Evolutionary conservation across 2,329 filamentous ascomycete species (phyloP), one percentile per base, ranked within the genome.

Genomic region (Diaporthe nobilis): DNA sequence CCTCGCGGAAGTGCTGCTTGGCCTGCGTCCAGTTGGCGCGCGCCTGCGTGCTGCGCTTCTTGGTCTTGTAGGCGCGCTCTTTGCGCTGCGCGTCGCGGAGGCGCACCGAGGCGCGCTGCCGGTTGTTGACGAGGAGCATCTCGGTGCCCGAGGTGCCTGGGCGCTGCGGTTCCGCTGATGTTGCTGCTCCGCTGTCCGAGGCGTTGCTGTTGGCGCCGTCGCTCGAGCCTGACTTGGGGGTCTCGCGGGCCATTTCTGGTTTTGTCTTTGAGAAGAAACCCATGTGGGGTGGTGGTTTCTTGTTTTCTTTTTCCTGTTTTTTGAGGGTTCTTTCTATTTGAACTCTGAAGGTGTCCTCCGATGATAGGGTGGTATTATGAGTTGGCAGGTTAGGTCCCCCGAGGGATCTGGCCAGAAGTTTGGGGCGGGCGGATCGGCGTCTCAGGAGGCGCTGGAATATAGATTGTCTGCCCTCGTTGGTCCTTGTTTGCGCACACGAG

Each of bases 71-170:
- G 57, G 82, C 79, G 51, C 81, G 81, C 81, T 88, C 86, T 68
- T 85, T 85, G 28, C 82, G 81, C 75, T 83, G 81, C 5, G 86
- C 86, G 65, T 83, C 82, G 58, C 82, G 78, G 75, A 84, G 83
- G 47, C 84, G 81, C 73, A 84, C 80, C 17, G 84, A 84, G 39
- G 85, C 85, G 55, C 82, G 79, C 51, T 81, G 84, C 37, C 84
- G 83, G 73, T 82, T 84, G 71, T 82, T 83, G 61, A 82, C 81
- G 57, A 87, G 84, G 44, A 86, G 80, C 77, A 83, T 83, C 78
- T 87, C 84, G 25, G 86, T 88, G 73, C 84, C 85, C 0, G 85
- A 85, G 20, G 86, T 87, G 75, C 85, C 84, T 7, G 86, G 85
- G 28, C 86, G 82, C n/a, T 81, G 79, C 2, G 81, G 80, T 75